phyloP scores from a whole-genome alignment of 345 rosid genomes.

The Eucalyptus marginata region DNA sequence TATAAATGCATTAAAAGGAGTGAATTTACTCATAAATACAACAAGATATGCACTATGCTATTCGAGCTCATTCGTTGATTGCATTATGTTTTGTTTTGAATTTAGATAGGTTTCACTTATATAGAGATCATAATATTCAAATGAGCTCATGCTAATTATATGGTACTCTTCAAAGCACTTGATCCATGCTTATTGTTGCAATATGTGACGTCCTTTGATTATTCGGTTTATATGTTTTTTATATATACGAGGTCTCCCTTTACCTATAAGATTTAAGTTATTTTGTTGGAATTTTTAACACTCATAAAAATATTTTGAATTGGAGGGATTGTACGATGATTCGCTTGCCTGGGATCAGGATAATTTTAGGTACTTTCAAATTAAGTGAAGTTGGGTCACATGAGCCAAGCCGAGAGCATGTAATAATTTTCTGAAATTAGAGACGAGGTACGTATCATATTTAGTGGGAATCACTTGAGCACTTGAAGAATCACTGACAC shows the following conservation, averaged over 20 bases:
- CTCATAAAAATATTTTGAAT: not conserved
- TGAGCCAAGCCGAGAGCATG: not conserved
- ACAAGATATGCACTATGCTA: not conserved
- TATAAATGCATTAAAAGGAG: not conserved
- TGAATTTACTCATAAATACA: not conserved
- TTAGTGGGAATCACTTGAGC: not conserved
- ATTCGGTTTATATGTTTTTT: too few relatives aligned
- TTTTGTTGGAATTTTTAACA: not conserved
- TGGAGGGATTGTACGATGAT: not conserved
- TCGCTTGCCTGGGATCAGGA: not conserved
- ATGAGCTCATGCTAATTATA: not conserved
- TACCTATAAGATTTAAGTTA: not conserved
- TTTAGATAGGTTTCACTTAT: not conserved
- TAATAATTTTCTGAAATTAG: not conserved
- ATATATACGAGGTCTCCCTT: accelerated
- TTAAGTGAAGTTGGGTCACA: not conserved
- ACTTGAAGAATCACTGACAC: not conserved
- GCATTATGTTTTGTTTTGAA: not conserved
- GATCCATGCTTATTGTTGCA: not conserved
- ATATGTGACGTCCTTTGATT: not conserved
- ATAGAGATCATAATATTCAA: not conserved
- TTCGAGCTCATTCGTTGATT: not conserved
- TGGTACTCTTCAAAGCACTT: not conserved
- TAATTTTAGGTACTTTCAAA: not conserved
- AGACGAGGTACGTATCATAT: not conserved